A percentile compares a stretch with the other conserved stretches of the same genome.
Conservation (phyloP, 2,329 filamentous ascomycete genomes). For the Alternaria sp. region DNA sequence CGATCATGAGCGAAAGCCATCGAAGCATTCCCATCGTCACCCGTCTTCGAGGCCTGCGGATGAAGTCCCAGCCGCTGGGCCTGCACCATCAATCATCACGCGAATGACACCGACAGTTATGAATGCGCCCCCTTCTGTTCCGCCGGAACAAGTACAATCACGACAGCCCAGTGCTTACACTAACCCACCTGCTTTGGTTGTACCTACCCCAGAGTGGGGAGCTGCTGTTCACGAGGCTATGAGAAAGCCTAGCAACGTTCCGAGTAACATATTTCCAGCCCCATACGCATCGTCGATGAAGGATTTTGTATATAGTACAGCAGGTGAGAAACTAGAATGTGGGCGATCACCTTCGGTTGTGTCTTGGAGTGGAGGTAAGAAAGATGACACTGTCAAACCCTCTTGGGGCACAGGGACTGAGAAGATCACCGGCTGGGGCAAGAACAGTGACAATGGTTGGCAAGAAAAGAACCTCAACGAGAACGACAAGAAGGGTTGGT, state of each 20-base stretch:
- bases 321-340: background rate
- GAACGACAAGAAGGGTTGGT: background rate
- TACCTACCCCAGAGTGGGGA: slow-evolving; percentile 12
- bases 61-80: background rate
- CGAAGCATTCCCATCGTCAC: background rate
- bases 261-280: slow-evolving; percentile 4
- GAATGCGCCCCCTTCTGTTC: slow-evolving; percentile 4
- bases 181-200: background rate
- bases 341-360: background rate
- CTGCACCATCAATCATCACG: slow-evolving; percentile 1
- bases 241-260: slow-evolving; percentile 2
- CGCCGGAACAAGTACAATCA: background rate
- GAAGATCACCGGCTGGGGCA: background rate
- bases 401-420: background rate
- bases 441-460: background rate
- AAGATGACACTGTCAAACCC: background rate
- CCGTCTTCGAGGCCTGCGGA: background rate
- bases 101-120: slow-evolving; percentile 2
- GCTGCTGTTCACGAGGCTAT: background rate
- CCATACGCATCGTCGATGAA: slow-evolving; percentile 8
- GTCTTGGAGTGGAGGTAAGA: slow-evolving; percentile 13
- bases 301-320: background rate
- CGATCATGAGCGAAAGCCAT: slow-evolving; percentile 2
- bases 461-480: background rate
- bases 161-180: background rate